Evolutionary conservation across 768 basidiomycete species (phyloP).

Genomic region (Russula lepida): DNA sequence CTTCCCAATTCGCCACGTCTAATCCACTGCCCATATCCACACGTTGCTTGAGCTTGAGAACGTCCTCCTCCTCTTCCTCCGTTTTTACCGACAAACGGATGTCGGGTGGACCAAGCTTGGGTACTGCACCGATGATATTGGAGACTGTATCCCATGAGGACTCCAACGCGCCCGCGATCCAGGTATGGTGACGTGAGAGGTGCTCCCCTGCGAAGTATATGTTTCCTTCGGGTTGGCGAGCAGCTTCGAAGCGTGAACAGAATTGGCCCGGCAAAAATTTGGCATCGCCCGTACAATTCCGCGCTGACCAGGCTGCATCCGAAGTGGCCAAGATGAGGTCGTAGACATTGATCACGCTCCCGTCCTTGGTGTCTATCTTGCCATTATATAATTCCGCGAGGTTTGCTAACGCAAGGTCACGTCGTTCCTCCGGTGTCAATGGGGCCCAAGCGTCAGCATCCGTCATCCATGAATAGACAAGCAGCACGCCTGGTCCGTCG

Average conservation of each 20-base stretch:
- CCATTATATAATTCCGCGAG: constrained; percentile 22
- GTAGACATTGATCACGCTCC: constrained; percentile 18
- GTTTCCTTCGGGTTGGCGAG: constrained; percentile 22
- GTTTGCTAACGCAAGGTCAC: constrained; percentile 20
- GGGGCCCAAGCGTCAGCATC: constrained; percentile 22
- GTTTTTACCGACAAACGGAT: not conserved
- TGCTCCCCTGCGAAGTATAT: constrained; percentile 27
- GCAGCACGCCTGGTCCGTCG: constrained; percentile 24
- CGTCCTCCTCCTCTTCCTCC: not conserved
- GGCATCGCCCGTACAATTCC: constrained; percentile 25
- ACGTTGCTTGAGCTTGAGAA: too few species aligned
- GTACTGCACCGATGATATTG: constrained; percentile 3
- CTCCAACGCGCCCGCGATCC: constrained; percentile 26
- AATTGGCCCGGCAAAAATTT: constrained; percentile 28
- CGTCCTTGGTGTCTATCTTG: constrained; percentile 9
- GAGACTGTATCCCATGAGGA: constrained; percentile 15
- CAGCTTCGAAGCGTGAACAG: constrained; percentile 20
- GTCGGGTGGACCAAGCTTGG: not conserved
- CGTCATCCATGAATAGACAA: constrained; percentile 26
- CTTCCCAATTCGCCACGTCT: not conserved
- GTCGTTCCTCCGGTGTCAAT: constrained; percentile 19
- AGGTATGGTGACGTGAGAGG: constrained; percentile 26
- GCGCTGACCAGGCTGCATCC: constrained; percentile 24
- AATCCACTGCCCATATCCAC: too few species aligned
- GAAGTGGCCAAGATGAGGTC: constrained; percentile 22